Evolutionary conservation across 106 monocot genomes (phyloP), one percentile per base, ranked within the genome.

Genomic region (Iris macrosiphon): DNA sequence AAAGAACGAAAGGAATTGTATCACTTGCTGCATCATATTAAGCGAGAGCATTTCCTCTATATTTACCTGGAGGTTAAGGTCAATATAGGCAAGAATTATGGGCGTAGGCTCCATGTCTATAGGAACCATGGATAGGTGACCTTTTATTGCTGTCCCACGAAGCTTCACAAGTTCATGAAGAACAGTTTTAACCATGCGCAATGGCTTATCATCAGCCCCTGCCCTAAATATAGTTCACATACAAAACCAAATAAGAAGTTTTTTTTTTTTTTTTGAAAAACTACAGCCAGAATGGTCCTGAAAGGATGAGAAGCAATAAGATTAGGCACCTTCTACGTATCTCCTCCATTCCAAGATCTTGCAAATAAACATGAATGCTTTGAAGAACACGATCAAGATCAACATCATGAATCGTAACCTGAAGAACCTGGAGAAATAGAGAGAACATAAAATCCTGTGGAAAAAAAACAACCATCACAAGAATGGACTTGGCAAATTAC

Each of bases 291-390:
- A 47, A 44, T 50, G 26, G 57, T 14, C 10, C 16, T 7, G 30
- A 40, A 39, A 55, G 43, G 7, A 41, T 12, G 20, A 11, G 4
- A 15, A 55, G 22, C 1, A 58, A 51, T 12, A 44, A 45, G n/a
- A 23, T 52, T 23, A 24, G 11, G 30, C 14, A 98, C 98, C 98
- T 87, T 71, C 78, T 82, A 22, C 91, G 43, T 47, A 98, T 98
- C 68, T 98, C 98, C 72, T 98, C 98, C 98, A 98, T 98, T 37
- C 98, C 98, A 22, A 98, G 64, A 31, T 98, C 91, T 98, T 98
- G 98, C 69, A 98, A 70, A 71, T 98, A 98, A 6, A 98, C 65
- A 64, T 98, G 98, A 57, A 98, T 87, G 57, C 87, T 84, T 65
- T 91, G 98, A 73, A 98, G 91, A 67, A 98, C 75, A 15, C 87